Conservation (phyloP, 108 stramenopile species). For the Skeletonema grethae region DNA sequence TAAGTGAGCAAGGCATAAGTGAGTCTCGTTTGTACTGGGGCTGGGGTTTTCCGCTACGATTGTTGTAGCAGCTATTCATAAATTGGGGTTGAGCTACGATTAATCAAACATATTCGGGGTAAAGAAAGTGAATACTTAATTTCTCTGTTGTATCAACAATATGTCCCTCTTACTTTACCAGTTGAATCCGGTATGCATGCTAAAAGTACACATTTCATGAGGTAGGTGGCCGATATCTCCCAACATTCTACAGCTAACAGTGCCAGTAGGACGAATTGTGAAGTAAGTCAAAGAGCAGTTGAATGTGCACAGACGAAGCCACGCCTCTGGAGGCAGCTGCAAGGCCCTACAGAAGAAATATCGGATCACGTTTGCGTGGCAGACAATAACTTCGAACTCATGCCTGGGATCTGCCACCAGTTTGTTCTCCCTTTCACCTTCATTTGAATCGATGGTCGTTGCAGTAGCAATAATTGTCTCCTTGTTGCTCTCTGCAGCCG, state of each 20-base stretch:
- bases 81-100: neutral
- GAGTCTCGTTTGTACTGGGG: neutral
- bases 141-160: neutral
- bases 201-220: conserved; percentile 69
- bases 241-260: conserved; percentile 84
- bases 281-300: conserved; percentile 91
- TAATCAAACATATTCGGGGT: neutral
- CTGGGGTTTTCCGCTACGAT: neutral
- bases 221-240: conserved; percentile 91
- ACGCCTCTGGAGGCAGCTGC: conserved; percentile 92
- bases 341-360: conserved; percentile 92
- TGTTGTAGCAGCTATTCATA: neutral
- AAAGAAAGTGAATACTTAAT: neutral
- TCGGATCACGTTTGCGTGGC: conserved; percentile 96
- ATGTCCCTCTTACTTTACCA: conserved; percentile 51
- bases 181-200: conserved; percentile 74
- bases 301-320: conserved; percentile 88
- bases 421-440: conserved; percentile 20
- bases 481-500: conserved; percentile 24
- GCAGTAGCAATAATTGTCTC: conserved; percentile 9
- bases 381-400: conserved; percentile 93
- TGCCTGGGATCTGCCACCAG: conserved; percentile 53
- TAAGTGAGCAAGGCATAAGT: conserved; percentile 31
- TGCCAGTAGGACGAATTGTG: conserved; percentile 83
- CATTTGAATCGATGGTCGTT: conserved; percentile 6